Conservation (phyloP, 208 protist genomes). For the Endotrypanum monterogeii region DNA sequence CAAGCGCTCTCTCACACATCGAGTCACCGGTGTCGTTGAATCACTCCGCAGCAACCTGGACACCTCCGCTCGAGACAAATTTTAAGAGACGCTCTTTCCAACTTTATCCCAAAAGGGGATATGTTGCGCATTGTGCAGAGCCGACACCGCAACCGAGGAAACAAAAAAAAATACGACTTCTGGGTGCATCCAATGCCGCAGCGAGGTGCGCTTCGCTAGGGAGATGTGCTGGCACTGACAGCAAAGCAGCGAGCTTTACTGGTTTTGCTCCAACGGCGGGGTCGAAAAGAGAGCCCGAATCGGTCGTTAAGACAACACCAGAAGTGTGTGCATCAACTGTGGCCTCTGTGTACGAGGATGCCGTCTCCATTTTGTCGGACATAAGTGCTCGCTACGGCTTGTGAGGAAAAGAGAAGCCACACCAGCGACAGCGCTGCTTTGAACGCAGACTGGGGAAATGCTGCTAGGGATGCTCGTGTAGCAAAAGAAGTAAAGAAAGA, state of each 20-base stretch:
- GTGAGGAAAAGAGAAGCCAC: slow-evolving; percentile 5
- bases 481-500: not conserved
- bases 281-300: not conserved
- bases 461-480: not conserved
- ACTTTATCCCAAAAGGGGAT: too few relatives aligned
- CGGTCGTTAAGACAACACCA: not conserved
- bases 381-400: slow-evolving; percentile 51
- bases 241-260: not conserved
- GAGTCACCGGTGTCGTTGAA: not conserved
- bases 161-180: not conserved
- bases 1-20: not conserved
- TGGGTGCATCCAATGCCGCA: not conserved
- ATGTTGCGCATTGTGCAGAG: not conserved
- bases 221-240: not conserved
- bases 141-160: not conserved
- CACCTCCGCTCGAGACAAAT: not conserved
- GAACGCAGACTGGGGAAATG: not conserved
- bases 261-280: not conserved
- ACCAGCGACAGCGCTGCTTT: not conserved
- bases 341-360: slow-evolving; percentile 41
- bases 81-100: not conserved
- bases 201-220: not conserved
- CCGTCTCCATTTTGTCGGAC: slow-evolving; percentile 45
- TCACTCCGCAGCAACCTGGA: not conserved
- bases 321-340: slow-evolving; percentile 18